These are phyloP conservation scores for Phanerodontia chrysosporium DNA, from an alignment of 768 basidiomycete genomes.

Conservation along the genomic window DNA sequence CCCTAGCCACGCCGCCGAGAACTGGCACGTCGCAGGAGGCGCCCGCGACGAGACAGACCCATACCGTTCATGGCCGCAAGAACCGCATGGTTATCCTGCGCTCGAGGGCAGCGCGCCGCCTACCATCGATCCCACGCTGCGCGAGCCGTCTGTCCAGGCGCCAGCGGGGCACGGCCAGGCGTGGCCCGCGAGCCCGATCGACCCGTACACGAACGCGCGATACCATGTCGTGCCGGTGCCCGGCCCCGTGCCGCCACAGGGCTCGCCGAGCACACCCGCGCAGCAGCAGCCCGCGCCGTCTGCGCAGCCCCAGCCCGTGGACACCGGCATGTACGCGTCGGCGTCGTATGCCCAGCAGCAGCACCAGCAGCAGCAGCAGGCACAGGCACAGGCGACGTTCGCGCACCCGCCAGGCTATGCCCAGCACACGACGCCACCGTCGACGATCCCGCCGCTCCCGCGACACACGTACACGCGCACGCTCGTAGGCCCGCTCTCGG, in stretches of 20 bases:
- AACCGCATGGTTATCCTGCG: conserved; percentile 14
- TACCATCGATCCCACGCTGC: conserved; percentile 16
- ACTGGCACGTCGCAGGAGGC: conserved; percentile 19
- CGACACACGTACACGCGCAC: conserved; percentile 79
- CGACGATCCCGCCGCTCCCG: conserved; percentile 44
- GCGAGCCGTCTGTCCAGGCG: conserved; percentile 10
- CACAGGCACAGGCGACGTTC: conserved; percentile 20
- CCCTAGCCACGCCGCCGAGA: conserved; percentile 15
- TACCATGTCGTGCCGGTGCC: conserved; percentile 18
- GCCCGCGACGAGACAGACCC: conserved; percentile 17
- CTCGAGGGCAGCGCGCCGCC: conserved; percentile 15
- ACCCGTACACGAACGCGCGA: conserved; percentile 7
- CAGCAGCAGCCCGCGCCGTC: conserved; percentile 24
- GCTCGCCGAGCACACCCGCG: conserved; percentile 9
- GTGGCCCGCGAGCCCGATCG: conserved; percentile 10
- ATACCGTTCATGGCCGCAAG: conserved; percentile 24
- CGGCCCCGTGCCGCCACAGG: conserved; percentile 12
- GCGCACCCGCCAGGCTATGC: conserved; percentile 13
- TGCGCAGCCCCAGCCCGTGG: conserved; percentile 29
- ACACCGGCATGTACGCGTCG: conserved; percentile 28
- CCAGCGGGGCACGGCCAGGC: not conserved
- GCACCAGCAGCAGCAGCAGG: conserved; percentile 24
- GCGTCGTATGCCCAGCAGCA: conserved; percentile 32
- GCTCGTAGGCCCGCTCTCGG: conserved; percentile 83
- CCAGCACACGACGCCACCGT: conserved; percentile 18